Evolutionary conservation across 345 rosid genomes (phyloP).

Genomic region (Linum trigynum): DNA sequence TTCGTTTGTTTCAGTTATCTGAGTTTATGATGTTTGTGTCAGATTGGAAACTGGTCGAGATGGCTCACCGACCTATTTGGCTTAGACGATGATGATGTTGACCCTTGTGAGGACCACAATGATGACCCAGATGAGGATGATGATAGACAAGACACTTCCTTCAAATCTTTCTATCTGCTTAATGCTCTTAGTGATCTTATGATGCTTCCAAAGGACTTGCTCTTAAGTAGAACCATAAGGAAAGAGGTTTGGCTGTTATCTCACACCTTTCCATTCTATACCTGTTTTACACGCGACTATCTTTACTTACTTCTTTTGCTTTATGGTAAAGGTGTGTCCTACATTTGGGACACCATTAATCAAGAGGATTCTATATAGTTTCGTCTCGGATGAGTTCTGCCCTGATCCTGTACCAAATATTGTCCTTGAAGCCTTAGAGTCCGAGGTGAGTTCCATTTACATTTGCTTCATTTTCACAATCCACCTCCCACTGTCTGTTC

Average conservation of each 20-base stretch:
- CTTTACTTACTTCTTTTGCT: constrained; percentile 13
- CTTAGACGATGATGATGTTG: constrained; percentile 60
- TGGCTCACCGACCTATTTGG: constrained; percentile 87
- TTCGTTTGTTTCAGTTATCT: neutral
- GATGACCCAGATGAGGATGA: constrained; percentile 26
- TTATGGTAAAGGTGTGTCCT: constrained; percentile 65
- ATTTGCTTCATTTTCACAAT: neutral
- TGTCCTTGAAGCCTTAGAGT: constrained; percentile 67
- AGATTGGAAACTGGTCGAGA: constrained; percentile 97
- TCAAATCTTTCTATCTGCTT: constrained; percentile 71
- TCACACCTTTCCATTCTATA: neutral
- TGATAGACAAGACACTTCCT: constrained; percentile 37
- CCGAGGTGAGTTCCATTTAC: constrained; percentile 45
- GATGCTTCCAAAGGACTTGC: constrained; percentile 99
- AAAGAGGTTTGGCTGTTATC: constrained; percentile 51
- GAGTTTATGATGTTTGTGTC: constrained; percentile 14
- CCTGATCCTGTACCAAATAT: constrained; percentile 78
- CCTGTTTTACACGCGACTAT: neutral
- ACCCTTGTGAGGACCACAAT: constrained; percentile 26
- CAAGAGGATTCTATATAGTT: constrained; percentile 62
- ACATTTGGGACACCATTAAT: constrained; percentile 65
- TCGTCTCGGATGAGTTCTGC: constrained; percentile 78
- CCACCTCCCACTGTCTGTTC: too few species aligned
- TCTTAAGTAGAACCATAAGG: constrained; percentile 50
- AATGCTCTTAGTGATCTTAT: constrained; percentile 87